Evolutionary conservation across 768 basidiomycete genomes (phyloP), one percentile per base, ranked within the genome.

Genomic region (Leccinum pellstonianum): DNA sequence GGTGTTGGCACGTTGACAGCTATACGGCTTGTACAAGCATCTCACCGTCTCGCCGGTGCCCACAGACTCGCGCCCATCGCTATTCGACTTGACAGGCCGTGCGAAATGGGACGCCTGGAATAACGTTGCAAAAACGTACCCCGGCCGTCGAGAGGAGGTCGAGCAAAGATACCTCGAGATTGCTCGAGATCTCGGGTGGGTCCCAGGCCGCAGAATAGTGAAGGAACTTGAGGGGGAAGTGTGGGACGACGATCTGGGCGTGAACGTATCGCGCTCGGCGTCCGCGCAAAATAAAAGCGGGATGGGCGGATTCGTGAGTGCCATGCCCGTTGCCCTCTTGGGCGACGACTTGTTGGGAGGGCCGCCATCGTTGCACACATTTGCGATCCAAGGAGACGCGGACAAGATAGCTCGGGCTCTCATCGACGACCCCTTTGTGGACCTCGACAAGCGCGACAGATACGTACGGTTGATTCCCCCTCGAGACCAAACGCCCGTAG

Each of bases 71-170:
- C 83, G 88, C 3, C 92, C 92, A 3, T 86, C 85, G 21, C 76
- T 94, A 46, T 90, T 93, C 70, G 91, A 93, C 65, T 79, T 90
- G 73, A 80, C 87, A 2, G 90, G 87, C 15, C 79, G 90, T 19
- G 90, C 91, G 3, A 94, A 94, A 70, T 94, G 91, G 91, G 90
- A 93, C 69, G 89, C 91, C 3, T 94, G 92, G 92, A 79, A 68
- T 52, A 66, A 75, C 12, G 72, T 78, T 11, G 82, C 81, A 7
- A 80, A 82, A 64, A 76, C 71, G 15, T 88, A 86, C 62, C 70
- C 70, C 15, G 72, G 68, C n/a, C 62, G 66, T n/a, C 66, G 65
- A 3, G 62, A 64, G 14, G 82, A 83, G 31, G 88, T 82, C 15
- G 87, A 91, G 73, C 65, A 62, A 47, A 77, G 85, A 68, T 94